Percentiles rank a stretch among this genome's conserved stretches.
These are phyloP conservation scores for Sphaerulina vaccinii DNA, from an alignment of 2,329 filamentous ascomycete genomes.

Conservation along the genomic window DNA sequence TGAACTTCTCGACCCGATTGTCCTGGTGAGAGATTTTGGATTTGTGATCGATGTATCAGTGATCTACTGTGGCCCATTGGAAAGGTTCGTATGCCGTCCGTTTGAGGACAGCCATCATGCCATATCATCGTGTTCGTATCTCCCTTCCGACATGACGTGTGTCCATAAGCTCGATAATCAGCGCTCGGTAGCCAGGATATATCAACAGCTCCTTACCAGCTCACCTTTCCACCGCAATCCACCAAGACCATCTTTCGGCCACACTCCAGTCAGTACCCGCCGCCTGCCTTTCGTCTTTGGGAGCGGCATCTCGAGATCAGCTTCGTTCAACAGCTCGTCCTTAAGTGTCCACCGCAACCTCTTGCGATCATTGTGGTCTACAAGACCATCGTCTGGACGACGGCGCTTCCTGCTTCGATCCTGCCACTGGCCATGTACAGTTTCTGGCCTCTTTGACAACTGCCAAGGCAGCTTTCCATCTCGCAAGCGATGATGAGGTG, in stretches of 20 bases:
- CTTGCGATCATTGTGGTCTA: not conserved
- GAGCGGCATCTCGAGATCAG: not conserved
- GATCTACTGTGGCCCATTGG: no score
- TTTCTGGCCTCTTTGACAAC: not conserved
- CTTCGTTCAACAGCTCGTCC: not conserved
- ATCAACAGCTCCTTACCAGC: constrained; percentile 1
- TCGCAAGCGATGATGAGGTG: constrained; percentile 4
- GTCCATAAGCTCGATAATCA: no score
- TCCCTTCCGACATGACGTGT: no score
- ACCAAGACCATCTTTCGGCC: constrained; percentile 4
- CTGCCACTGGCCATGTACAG: not conserved
- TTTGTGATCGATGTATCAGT: no score
- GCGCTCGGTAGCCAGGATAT: no score
- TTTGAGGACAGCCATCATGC: no score
- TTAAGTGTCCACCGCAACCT: not conserved
- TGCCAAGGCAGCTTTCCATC: constrained; percentile 4
- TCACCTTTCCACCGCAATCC: not conserved
- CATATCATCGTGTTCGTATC: no score
- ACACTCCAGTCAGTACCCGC: constrained; percentile 6
- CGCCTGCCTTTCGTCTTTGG: not conserved
- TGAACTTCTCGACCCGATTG: no score
- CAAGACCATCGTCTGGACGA: constrained; percentile 1
- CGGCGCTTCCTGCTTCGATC: constrained; percentile 2
- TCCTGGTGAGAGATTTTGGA: no score
- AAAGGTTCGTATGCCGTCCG: no score